Base-by-base conservation (phyloP, 345 rosid species). In the Eutrema japonicum region DNA sequence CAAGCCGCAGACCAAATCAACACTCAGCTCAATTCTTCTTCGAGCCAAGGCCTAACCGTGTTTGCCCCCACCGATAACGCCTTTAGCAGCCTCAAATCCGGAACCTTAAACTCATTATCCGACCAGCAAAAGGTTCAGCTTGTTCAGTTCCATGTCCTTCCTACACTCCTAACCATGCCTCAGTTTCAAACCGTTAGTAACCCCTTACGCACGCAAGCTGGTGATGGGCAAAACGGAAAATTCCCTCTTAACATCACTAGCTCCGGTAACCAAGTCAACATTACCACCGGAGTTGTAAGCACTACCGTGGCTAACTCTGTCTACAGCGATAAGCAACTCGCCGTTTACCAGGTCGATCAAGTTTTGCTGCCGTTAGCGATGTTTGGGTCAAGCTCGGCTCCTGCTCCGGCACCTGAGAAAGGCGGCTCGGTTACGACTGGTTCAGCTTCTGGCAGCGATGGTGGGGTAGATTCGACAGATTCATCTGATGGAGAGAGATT, bases 101-200 rank as follows among this genome's bases (percentile, higher is more conserved):
- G 97, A 37, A 75, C 89, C 3, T 29, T 93, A 1, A 93, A 90
- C 84, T 85, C 87, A 0, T 83, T 93, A 1, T 78, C 86, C 0
- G 93, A 89, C 63, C 89, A 83, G 40, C 82, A 86, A 64, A 89
- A 93, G 64, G 87, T 86, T 63, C 88, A 89, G 72, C 80, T 93
- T 29, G 80, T 93, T 53, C 97, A 93, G 61, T 93, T 87, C 78
- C 98, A 93, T 71, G 54, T 93, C 61, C 85, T 90, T 35, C 98
- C 96, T 8, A 79, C 71, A 2, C 75, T 85, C 70, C 41, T 89
- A 26, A 73, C 96, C 35, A 77, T 68, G 77, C 60, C 96, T 6
- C 96, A 87, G 82, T 93, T 93, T 79, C 93, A 87, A 67, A 93
- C 96, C n/a, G 83, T 83, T 22, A 90, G 92, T 80, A 93, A 93